Conservation (phyloP, 2,329 filamentous ascomycete genomes). For the Fusarium coffeatum region DNA sequence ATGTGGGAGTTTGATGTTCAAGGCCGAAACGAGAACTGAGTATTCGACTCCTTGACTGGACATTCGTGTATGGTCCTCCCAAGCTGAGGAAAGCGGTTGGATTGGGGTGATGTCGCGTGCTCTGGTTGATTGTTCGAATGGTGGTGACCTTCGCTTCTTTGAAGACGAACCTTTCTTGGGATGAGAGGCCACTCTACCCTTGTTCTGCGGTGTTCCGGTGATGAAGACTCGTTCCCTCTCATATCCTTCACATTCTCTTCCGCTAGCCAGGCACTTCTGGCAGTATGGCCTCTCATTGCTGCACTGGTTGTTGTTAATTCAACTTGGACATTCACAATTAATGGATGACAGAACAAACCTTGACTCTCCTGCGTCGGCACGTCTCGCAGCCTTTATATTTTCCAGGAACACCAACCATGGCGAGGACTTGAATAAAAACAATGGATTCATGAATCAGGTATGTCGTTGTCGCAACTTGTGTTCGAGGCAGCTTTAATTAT, state of each 20-base stretch:
- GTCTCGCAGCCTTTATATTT: conserved; percentile 75
- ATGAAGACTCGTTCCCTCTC: conserved; percentile 73
- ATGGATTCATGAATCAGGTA: background rate
- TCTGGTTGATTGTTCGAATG: conserved; percentile 37
- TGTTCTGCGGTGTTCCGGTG: conserved; percentile 66
- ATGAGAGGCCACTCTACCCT: conserved; percentile 67
- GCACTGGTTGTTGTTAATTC: conserved; percentile 58
- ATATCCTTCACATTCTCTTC: conserved; percentile 70
- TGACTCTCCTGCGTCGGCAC: conserved; percentile 68
- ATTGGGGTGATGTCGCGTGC: conserved; percentile 49
- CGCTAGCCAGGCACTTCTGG: conserved; percentile 68
- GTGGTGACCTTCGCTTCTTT: conserved; percentile 49
- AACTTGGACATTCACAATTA: background rate
- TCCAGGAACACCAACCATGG: conserved; percentile 71
- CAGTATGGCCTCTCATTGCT: conserved; percentile 71
- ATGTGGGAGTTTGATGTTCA: conserved; percentile 57
- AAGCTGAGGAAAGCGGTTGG: conserved; percentile 61
- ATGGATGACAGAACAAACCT: conserved; percentile 55
- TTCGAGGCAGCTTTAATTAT: conserved; percentile 6
- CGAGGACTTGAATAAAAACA: conserved; percentile 31
- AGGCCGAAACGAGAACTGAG: conserved; percentile 57
- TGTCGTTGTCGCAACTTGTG: background rate
- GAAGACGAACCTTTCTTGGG: conserved; percentile 57
- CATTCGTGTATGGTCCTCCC: conserved; percentile 61
- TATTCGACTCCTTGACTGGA: conserved; percentile 53